phyloP scores from a whole-genome alignment of 2,329 filamentous ascomycete species.

The Venturia nashicola region DNA sequence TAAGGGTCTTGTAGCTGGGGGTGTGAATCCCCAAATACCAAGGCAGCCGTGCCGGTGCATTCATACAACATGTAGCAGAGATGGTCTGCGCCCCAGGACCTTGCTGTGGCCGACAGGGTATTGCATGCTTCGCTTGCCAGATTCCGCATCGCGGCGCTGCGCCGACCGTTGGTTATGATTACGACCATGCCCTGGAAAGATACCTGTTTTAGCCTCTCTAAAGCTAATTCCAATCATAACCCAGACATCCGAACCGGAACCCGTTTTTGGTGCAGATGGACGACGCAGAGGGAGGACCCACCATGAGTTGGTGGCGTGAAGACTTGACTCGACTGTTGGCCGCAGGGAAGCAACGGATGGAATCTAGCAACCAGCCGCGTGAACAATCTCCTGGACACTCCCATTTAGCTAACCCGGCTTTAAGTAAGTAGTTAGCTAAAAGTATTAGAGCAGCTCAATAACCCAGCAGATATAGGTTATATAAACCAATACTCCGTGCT shows the following conservation, averaged over 20 bases:
- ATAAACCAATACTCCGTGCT: neutral
- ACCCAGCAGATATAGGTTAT: neutral
- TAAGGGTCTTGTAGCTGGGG: neutral
- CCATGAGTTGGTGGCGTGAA: neutral
- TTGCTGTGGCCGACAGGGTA: conserved; percentile 1
- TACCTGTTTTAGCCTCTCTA: neutral
- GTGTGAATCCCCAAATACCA: neutral
- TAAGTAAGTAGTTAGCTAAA: conserved; percentile 9
- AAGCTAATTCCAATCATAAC: neutral
- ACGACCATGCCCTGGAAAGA: conserved; percentile 4
- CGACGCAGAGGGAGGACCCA: neutral
- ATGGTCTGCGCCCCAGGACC: neutral
- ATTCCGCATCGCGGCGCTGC: neutral
- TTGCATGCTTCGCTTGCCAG: neutral
- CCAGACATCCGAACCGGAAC: neutral
- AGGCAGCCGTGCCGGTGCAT: neutral
- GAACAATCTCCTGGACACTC: conserved; percentile 19
- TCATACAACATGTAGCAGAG: conserved; percentile 1
- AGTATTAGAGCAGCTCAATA: neutral
- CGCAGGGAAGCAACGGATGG: neutral
- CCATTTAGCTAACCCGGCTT: conserved; percentile 12
- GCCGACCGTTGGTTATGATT: conserved; percentile 1
- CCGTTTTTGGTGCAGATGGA: neutral
- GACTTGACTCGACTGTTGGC: neutral
- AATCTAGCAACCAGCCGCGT: conserved; percentile 17